Base-by-base conservation (phyloP, 1,139 yeast species). In the Hyphopichia pseudoburtonii region DNA sequence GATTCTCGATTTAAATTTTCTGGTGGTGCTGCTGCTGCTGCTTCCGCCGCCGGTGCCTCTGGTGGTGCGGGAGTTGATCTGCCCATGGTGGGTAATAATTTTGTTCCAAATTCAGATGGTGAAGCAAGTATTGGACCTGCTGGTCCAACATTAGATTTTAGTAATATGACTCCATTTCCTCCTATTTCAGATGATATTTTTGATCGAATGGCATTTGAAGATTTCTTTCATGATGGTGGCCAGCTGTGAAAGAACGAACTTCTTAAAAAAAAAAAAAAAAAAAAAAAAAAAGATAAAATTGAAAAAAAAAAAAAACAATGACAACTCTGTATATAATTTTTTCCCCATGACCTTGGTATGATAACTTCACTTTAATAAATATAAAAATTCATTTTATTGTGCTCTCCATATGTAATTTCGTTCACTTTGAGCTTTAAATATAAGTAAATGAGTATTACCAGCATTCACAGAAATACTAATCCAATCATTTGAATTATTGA, bases 401-500 rank as follows among this genome's bases (percentile, higher is more conserved):
- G 17, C 17, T 30, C 22, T 30, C 33, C 33, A 30, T 14, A 14
- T 30, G 18, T 18, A 18, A 15, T 11, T 12, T 15, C 22, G 21
- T 5, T 15, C 16, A 12, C 24, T 15, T 21, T 18, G 17, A 5
- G 17, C 4, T 19, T 23, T n/a, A 15, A 21, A n/a, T n/a, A 30
- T 14, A 6, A 30, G 14, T n/a, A 30, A 4, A 22, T 30, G 33
- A 10, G 27, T 9, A 10, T 30, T 19, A 5, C n/a, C 6, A 8
- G 17, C 8, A 30, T 12, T 21, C 9, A 23, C 12, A 11, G 27
- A 22, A 16, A 30, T 22, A 16, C 26, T 21, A 3, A 30, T 6
- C 33, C 33, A 30, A 5, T 21, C 27, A n/a, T 24, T n/a, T 17
- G 23, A 18, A 7, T 21, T 18, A n/a, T 30, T 10, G 19, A 27